Conservation (phyloP, 441 rosid genomes). For the Raphanus hybrid region DNA sequence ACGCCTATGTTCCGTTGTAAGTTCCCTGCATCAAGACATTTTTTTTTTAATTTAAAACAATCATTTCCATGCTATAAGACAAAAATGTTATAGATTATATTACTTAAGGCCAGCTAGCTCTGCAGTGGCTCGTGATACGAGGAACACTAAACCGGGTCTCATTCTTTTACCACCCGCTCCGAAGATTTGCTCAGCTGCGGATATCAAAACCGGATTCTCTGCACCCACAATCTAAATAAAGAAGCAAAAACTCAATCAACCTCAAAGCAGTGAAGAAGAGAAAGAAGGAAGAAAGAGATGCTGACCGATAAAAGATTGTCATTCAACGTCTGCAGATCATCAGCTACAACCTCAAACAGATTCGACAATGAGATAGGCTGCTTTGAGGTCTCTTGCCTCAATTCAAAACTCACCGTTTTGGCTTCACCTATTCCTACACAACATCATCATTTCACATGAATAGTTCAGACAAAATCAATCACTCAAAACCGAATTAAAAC, state of each 20-base stretch:
- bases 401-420: background rate
- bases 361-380: background rate
- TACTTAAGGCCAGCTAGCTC: background rate
- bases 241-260: background rate
- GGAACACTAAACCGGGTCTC: slow-evolving; percentile 1
- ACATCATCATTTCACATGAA: background rate
- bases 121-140: slow-evolving; percentile 6
- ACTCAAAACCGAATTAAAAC: too few relatives aligned
- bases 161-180: slow-evolving; percentile 16
- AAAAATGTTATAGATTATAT: background rate
- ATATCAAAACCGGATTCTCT: slow-evolving; percentile 11
- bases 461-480: background rate
- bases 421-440: background rate
- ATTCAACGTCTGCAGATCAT: slow-evolving; percentile 10
- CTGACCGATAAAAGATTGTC: slow-evolving; percentile 1
- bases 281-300: background rate
- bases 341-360: slow-evolving; percentile 6
- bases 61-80: background rate
- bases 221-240: background rate
- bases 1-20: slow-evolving; percentile 8
- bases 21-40: slow-evolving; percentile 1
- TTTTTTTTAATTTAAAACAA: too few relatives aligned
- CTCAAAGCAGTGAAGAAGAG: background rate
- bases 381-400: slow-evolving; percentile 1
- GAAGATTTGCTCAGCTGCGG: slow-evolving; percentile 11